Evolutionary conservation across 257 asterid species (phyloP).

Genomic region (Haberlea rhodopensis): DNA sequence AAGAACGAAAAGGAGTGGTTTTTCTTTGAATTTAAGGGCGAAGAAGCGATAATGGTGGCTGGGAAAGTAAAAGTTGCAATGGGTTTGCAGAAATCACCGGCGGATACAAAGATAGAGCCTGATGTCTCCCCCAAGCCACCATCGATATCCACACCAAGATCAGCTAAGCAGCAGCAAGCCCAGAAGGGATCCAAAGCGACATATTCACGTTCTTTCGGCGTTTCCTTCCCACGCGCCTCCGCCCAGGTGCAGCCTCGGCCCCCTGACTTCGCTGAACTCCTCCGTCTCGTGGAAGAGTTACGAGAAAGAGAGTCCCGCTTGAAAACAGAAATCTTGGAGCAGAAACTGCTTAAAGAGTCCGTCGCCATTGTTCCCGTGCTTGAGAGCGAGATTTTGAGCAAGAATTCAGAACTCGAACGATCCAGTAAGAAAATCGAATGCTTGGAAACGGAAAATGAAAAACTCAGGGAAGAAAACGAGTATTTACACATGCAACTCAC

Average conservation of each 20-base stretch:
- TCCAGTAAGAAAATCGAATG: conserved; percentile 56
- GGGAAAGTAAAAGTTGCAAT: conserved; percentile 73
- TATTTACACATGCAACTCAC: conserved; percentile 53
- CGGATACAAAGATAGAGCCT: conserved; percentile 39
- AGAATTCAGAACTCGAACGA: conserved; percentile 53
- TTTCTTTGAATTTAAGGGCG: conserved; percentile 1
- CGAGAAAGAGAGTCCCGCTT: conserved; percentile 67
- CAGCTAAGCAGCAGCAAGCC: conserved; percentile 34
- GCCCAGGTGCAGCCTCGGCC: conserved; percentile 96
- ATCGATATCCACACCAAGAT: conserved; percentile 35
- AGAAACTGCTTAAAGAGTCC: conserved; percentile 56
- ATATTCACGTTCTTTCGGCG: conserved; percentile 71
- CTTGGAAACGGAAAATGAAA: conserved; percentile 67
- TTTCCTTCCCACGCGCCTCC: conserved; percentile 75
- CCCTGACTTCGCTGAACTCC: conserved; percentile 74
- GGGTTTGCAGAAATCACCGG: conserved; percentile 72
- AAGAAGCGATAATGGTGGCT: conserved; percentile 56
- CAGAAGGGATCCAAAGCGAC: conserved; percentile 42
- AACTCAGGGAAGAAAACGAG: conserved; percentile 66
- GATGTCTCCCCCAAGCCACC: conserved; percentile 48
- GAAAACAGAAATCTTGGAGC: conserved; percentile 72
- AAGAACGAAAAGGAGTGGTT: background rate
- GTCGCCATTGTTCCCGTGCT: conserved; percentile 70
- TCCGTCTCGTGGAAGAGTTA: conserved; percentile 57
- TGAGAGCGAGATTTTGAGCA: conserved; percentile 51